Percentiles rank a stretch among this genome's conserved stretches.
These are phyloP conservation scores for Ascochyta viciae-villosae DNA, from an alignment of 2,329 filamentous ascomycete genomes.

Conservation along the genomic window DNA sequence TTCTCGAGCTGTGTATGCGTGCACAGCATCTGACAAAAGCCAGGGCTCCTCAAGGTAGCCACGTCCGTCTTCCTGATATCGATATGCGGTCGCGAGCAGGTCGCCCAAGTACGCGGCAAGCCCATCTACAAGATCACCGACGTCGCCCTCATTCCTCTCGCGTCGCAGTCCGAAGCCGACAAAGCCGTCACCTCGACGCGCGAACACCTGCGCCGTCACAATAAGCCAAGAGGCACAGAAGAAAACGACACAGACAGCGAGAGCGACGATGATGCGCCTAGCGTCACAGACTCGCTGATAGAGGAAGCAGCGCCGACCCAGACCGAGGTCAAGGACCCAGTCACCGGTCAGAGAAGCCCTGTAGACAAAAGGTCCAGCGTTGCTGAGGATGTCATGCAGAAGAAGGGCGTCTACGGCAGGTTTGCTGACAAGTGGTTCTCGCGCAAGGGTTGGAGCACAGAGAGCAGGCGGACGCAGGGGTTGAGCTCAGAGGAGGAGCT, in stretches of 20 bases:
- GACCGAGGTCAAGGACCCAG: slow-evolving; percentile 41
- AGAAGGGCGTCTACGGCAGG: slow-evolving; percentile 82
- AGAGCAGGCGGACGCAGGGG: slow-evolving; percentile 73
- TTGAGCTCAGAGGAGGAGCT: slow-evolving; percentile 63
- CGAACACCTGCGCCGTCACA: slow-evolving; percentile 52
- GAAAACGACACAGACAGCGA: slow-evolving; percentile 43
- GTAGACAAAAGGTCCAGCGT: slow-evolving; percentile 61
- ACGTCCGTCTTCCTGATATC: slow-evolving; percentile 83
- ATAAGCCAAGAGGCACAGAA: slow-evolving; percentile 29
- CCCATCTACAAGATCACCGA: slow-evolving; percentile 88
- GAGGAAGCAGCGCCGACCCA: slow-evolving; percentile 44
- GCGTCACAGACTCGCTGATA: slow-evolving; percentile 47
- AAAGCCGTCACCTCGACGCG: slow-evolving; percentile 72
- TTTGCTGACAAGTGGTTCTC: slow-evolving; percentile 95
- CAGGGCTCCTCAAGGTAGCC: slow-evolving; percentile 85
- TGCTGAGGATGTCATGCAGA: slow-evolving; percentile 86
- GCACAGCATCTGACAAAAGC: background rate
- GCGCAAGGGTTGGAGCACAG: slow-evolving; percentile 77
- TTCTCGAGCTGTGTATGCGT: background rate
- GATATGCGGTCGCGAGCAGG: slow-evolving; percentile 84
- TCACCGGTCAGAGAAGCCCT: slow-evolving; percentile 36
- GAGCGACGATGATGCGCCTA: slow-evolving; percentile 44
- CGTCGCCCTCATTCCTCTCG: slow-evolving; percentile 87
- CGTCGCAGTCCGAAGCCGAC: slow-evolving; percentile 75
- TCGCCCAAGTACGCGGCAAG: slow-evolving; percentile 82